Percentiles rank a stretch among this genome's conserved stretches.
Conservation (phyloP, 768 basidiomycete species). For the Pulveroboletus sp. region DNA sequence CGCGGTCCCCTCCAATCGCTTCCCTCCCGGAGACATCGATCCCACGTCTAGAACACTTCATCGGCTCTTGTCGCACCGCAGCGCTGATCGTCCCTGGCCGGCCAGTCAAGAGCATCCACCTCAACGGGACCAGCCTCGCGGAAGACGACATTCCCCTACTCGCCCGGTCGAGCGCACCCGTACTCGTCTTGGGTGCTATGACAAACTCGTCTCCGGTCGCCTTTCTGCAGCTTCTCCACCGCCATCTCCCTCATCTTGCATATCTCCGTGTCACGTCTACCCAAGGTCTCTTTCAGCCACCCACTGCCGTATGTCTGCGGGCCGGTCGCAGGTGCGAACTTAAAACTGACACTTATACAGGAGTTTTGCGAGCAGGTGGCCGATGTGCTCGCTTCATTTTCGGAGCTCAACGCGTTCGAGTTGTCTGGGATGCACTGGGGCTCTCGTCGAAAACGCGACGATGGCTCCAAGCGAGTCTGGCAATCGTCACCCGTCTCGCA, state of each 20-base stretch:
- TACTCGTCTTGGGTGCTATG: slow-evolving; percentile 55
- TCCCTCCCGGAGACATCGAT: slow-evolving; percentile 33
- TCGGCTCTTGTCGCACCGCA: slow-evolving; percentile 56
- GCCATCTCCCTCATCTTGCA: slow-evolving; percentile 53
- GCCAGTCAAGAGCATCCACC: slow-evolving; percentile 58
- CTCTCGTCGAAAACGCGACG: slow-evolving; percentile 43
- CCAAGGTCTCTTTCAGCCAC: slow-evolving; percentile 45
- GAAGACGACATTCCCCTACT: slow-evolving; percentile 52
- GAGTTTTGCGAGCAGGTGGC: slow-evolving; percentile 61
- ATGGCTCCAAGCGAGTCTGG: slow-evolving; percentile 46
- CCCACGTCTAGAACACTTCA: slow-evolving; percentile 49
- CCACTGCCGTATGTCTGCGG: slow-evolving; percentile 39
- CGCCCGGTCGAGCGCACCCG: slow-evolving; percentile 43
- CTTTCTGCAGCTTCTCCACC: slow-evolving; percentile 53
- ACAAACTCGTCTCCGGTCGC: slow-evolving; percentile 53
- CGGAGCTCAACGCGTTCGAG: slow-evolving; percentile 63
- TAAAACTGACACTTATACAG: slow-evolving; percentile 31
- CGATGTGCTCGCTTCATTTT: slow-evolving; percentile 50
- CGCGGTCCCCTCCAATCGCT: slow-evolving; percentile 19
- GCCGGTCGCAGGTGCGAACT: background rate
- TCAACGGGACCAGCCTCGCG: slow-evolving; percentile 56
- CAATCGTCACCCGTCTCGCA: slow-evolving; percentile 44
- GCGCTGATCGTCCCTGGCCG: slow-evolving; percentile 57
- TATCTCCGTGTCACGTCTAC: slow-evolving; percentile 65
- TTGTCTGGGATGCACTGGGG: slow-evolving; percentile 75